phyloP scores from a whole-genome alignment of 164 flowering plant species.

The Tetrastigma voinierianum region DNA sequence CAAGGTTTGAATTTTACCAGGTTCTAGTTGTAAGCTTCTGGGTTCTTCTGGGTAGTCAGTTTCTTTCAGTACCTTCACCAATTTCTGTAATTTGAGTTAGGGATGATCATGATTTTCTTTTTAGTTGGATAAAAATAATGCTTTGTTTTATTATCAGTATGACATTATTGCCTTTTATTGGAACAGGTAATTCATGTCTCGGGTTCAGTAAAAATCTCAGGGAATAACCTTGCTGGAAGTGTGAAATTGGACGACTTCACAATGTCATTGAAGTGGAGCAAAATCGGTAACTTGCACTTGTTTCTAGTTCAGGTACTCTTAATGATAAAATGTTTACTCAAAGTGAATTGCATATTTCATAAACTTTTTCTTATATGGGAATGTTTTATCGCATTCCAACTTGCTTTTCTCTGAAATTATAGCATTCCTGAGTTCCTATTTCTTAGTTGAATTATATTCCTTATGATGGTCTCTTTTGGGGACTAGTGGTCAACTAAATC shows the following conservation, averaged over 20 bases:
- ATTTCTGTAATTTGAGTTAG: neutral
- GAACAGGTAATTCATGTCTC: conserved; percentile 61
- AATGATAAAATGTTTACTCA: neutral
- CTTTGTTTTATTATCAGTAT: neutral
- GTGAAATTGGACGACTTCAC: conserved; percentile 62
- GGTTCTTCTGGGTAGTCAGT: too few species aligned
- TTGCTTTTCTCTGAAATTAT: neutral
- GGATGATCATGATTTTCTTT: neutral
- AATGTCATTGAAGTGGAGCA: conserved; percentile 78
- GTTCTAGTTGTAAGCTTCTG: too few species aligned
- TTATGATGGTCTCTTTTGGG: too few species aligned
- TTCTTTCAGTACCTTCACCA: too few species aligned
- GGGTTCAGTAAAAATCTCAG: conserved; percentile 45
- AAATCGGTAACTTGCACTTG: conserved; percentile 71
- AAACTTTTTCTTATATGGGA: neutral
- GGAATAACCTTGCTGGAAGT: conserved; percentile 64
- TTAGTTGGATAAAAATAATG: neutral
- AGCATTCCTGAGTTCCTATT: neutral
- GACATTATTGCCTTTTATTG: conserved; percentile 1
- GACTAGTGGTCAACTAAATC: too few species aligned
- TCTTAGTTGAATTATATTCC: too few species aligned
- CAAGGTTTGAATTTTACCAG: too few species aligned
- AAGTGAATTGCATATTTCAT: neutral
- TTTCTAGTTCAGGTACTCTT: conserved; percentile 66
- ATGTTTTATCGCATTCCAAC: neutral